Conservation (phyloP, 1,284 basidiomycete genomes). For the Apiotrichum gamsii region DNA sequence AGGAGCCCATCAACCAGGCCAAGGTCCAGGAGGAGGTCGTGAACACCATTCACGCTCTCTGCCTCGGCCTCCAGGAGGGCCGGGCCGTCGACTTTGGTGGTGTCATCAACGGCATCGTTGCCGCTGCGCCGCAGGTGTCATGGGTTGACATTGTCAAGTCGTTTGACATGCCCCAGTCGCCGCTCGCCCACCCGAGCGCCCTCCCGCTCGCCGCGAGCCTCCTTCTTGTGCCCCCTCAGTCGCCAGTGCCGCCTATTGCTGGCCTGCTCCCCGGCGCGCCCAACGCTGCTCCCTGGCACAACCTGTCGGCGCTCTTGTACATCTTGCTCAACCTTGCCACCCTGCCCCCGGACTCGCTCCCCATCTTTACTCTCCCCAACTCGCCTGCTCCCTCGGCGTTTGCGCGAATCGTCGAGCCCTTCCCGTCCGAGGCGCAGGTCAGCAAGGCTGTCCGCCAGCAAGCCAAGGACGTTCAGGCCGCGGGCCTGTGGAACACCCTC, state of each 20-base stretch:
- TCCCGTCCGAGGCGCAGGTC: constrained; percentile 55
- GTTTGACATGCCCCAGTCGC: constrained; percentile 39
- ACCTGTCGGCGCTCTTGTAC: constrained; percentile 76
- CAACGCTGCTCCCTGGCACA: constrained; percentile 64
- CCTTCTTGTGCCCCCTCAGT: constrained; percentile 46
- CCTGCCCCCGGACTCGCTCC: constrained; percentile 81
- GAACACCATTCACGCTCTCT: constrained; percentile 34
- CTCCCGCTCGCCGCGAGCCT: constrained; percentile 44
- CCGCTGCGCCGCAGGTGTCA: constrained; percentile 61
- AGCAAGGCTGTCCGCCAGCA: constrained; percentile 55
- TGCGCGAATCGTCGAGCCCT: constrained; percentile 71
- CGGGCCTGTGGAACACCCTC: constrained; percentile 82
- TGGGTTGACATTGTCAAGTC: constrained; percentile 61
- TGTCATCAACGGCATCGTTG: constrained; percentile 61
- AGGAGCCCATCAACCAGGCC: constrained; percentile 28
- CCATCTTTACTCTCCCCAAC: constrained; percentile 76
- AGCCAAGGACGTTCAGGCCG: constrained; percentile 66
- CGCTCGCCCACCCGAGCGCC: constrained; percentile 41
- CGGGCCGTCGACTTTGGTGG: constrained; percentile 39
- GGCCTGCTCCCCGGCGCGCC: constrained; percentile 44
- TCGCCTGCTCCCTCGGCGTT: constrained; percentile 68
- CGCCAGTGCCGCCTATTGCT: constrained; percentile 45
- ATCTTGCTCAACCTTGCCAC: constrained; percentile 82
- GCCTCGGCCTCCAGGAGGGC: constrained; percentile 45
- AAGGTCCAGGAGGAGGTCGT: constrained; percentile 30